Percentiles rank a stretch among this genome's conserved stretches.
These are phyloP conservation scores for Plasmodium vivax DNA, from an alignment of 169 alveolate species.

Conservation along the genomic window DNA sequence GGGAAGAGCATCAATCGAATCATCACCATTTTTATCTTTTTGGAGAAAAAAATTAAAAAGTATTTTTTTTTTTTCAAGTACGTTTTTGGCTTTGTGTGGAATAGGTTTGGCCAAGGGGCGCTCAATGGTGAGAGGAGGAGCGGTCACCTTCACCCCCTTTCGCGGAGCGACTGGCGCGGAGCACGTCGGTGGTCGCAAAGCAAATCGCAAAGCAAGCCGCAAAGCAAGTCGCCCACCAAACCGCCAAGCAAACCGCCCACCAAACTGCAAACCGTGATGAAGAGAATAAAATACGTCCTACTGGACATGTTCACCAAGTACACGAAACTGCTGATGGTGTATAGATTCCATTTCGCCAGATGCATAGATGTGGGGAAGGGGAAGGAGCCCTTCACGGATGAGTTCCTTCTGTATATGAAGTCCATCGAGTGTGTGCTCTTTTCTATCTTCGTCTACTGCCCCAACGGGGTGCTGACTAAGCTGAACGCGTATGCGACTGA, in stretches of 20 bases:
- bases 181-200: neutral
- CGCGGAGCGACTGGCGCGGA: neutral
- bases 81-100: constrained; percentile 38
- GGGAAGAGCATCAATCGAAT: constrained; percentile 35
- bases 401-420: constrained; percentile 54
- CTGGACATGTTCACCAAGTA: constrained; percentile 57
- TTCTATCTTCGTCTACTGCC: constrained; percentile 1
- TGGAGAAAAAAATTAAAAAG: constrained; percentile 44
- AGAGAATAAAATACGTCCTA: constrained; percentile 36
- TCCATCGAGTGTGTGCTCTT: constrained; percentile 25
- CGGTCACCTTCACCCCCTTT: neutral
- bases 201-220: too few species aligned
- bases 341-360: constrained; percentile 11
- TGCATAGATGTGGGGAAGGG: neutral
- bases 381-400: neutral
- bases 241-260: neutral
- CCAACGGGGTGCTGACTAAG: constrained; percentile 38
- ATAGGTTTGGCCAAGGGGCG: neutral
- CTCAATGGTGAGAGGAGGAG: neutral
- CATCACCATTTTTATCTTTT: constrained; percentile 45
- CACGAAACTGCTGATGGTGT: constrained; percentile 26
- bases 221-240: too few species aligned
- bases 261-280: neutral
- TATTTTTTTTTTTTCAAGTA: constrained; percentile 54
- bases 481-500: neutral